These are phyloP conservation scores for Teratosphaeriaceae sp. DNA, from an alignment of 2,329 filamentous ascomycete species.

Conservation along the genomic window DNA sequence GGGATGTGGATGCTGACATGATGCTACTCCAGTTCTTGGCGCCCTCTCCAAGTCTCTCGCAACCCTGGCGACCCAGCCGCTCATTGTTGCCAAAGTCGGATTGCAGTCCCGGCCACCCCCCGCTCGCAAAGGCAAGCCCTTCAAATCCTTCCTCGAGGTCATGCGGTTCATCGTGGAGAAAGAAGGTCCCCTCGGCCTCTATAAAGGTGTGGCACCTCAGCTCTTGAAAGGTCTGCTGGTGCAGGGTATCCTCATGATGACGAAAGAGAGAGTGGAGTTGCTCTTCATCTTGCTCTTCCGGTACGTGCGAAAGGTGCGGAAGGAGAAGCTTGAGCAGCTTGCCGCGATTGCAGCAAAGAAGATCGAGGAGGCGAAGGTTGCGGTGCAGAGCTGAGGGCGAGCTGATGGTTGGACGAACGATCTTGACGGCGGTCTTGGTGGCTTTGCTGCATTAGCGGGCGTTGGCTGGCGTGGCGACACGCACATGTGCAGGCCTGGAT, in stretches of 20 bases:
- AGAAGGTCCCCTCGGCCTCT: constrained; percentile 75
- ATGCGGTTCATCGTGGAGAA: constrained; percentile 90
- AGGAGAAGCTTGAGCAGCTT: constrained; percentile 62
- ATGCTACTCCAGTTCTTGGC: constrained; percentile 73
- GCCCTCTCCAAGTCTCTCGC: constrained; percentile 89
- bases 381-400: constrained; percentile 7
- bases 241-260: constrained; percentile 98
- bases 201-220: constrained; percentile 95
- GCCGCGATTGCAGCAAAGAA: constrained; percentile 55
- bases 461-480: constrained; percentile 9
- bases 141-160: constrained; percentile 88
- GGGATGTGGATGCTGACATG: background rate
- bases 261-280: constrained; percentile 91
- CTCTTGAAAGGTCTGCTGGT: constrained; percentile 88
- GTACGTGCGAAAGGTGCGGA: constrained; percentile 65
- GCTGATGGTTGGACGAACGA: too few species aligned
- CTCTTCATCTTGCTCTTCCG: constrained; percentile 80
- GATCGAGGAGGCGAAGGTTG: constrained; percentile 42
- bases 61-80: constrained; percentile 84
- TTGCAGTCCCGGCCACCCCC: constrained; percentile 89
- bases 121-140: constrained; percentile 77
- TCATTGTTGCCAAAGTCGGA: constrained; percentile 97
- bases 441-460: constrained; percentile 7
- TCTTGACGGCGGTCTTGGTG: too few species aligned
- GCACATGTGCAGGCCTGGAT: constrained; percentile 7